Percentiles rank a stretch among this genome's conserved stretches.
phyloP scores from a whole-genome alignment of 169 alveolate genomes.

The Cryptosporidium meleagridis region DNA sequence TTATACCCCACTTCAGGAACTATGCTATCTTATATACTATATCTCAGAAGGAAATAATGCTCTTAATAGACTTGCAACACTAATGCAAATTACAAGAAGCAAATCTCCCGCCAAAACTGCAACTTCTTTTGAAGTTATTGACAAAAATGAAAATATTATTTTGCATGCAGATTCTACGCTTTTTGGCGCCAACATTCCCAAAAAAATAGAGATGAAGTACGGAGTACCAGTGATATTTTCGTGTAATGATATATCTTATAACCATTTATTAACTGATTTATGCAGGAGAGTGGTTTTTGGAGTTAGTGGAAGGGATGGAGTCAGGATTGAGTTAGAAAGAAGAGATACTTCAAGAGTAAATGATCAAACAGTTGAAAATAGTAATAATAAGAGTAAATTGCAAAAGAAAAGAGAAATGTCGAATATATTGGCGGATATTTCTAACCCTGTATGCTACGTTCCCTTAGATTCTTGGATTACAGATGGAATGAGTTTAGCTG shows the following conservation, averaged over 20 bases:
- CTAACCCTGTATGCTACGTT: slow-evolving; percentile 38
- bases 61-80: slow-evolving; percentile 30
- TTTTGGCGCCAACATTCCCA: neutral
- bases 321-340: neutral
- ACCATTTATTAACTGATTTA: slow-evolving; percentile 4
- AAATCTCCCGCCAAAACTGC: neutral
- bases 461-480: slow-evolving; percentile 62
- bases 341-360: neutral
- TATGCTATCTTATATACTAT: slow-evolving; percentile 47
- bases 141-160: neutral
- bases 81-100: slow-evolving; percentile 25
- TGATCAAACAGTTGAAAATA: neutral
- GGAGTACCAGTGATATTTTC: slow-evolving; percentile 37
- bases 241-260: slow-evolving; percentile 27
- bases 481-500: slow-evolving; percentile 58
- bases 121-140: neutral
- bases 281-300: slow-evolving; percentile 31
- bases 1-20: slow-evolving; percentile 55
- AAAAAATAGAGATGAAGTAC: neutral
- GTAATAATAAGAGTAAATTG: neutral
- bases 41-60: slow-evolving; percentile 71
- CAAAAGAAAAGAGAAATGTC: neutral
- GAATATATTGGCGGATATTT: slow-evolving; percentile 7
- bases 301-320: neutral
- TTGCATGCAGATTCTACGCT: slow-evolving; percentile 6